These are phyloP conservation scores for Raffaelea deltoideospora DNA, from an alignment of 2,329 filamentous ascomycete species.

Conservation along the genomic window DNA sequence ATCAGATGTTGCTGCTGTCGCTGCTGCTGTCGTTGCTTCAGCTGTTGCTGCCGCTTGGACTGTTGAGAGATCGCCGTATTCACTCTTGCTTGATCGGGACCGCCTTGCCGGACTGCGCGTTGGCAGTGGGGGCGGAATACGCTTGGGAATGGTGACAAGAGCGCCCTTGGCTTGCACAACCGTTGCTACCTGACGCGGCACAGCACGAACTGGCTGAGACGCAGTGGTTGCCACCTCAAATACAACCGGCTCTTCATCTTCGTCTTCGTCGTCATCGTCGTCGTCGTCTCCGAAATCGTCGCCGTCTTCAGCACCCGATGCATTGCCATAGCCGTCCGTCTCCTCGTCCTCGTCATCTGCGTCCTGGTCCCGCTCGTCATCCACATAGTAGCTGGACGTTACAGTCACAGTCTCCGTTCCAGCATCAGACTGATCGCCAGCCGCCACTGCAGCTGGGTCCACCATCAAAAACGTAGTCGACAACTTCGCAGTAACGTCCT, in stretches of 20 bases:
- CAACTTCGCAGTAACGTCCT: background rate
- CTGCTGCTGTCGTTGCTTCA: too few species aligned
- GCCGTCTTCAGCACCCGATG: conserved; percentile 16
- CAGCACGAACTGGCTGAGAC: conserved; percentile 39
- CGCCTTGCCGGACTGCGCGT: conserved; percentile 56
- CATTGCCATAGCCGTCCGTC: conserved; percentile 32
- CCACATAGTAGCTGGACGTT: conserved; percentile 1
- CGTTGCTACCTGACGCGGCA: conserved; percentile 50
- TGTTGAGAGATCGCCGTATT: conserved; percentile 45
- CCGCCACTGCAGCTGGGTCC: conserved; percentile 4
- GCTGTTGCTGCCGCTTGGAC: conserved; percentile 12
- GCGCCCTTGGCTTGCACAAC: conserved; percentile 59
- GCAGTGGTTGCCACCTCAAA: conserved; percentile 49
- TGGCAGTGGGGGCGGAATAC: conserved; percentile 63
- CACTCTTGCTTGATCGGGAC: conserved; percentile 33
- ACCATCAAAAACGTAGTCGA: background rate
- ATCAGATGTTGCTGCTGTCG: too few species aligned
- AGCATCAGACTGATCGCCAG: conserved; percentile 12
- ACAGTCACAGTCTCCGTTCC: conserved; percentile 15
- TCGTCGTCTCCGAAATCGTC: conserved; percentile 14
- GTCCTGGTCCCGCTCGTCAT: conserved; percentile 18
- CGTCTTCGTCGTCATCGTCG: conserved; percentile 19
- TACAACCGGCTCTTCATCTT: conserved; percentile 50
- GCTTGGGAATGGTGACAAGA: conserved; percentile 73
- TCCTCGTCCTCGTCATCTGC: conserved; percentile 30